These are phyloP conservation scores for Haberlea rhodopensis DNA, from an alignment of 257 asterid species.

Conservation along the genomic window DNA sequence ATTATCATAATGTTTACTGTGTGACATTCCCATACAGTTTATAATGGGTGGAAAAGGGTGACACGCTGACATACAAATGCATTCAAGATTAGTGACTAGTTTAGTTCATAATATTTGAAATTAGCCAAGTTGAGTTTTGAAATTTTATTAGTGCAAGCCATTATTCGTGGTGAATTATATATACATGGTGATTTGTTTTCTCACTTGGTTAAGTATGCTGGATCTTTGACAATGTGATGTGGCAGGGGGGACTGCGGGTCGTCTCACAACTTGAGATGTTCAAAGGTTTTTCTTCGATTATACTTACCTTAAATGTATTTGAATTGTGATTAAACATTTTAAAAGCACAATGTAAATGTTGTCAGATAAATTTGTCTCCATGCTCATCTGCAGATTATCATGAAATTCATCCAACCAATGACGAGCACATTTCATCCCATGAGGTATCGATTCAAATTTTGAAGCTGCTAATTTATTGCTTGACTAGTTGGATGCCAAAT, in stretches of 20 bases:
- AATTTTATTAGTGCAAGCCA: background rate
- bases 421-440: slow-evolving; percentile 29
- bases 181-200: background rate
- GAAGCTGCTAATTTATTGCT: background rate
- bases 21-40: slow-evolving; percentile 5
- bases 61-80: background rate
- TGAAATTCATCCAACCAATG: slow-evolving; percentile 31
- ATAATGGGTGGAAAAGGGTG: slow-evolving; percentile 6
- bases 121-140: background rate
- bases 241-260: slow-evolving; percentile 52
- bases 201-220: background rate
- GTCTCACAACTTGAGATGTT: slow-evolving; percentile 59
- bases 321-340: background rate
- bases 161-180: background rate
- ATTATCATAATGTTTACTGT: background rate
- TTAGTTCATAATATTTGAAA: background rate
- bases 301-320: slow-evolving; percentile 14
- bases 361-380: slow-evolving; percentile 17
- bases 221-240: slow-evolving; percentile 12
- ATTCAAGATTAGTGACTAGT: background rate
- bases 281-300: slow-evolving; percentile 41
- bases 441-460: slow-evolving; percentile 38
- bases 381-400: slow-evolving; percentile 45
- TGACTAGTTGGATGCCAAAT: background rate
- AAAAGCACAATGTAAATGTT: slow-evolving; percentile 1